phyloP scores from a whole-genome alignment of 2,329 filamentous ascomycete genomes.

The Colletotrichum australisinense region DNA sequence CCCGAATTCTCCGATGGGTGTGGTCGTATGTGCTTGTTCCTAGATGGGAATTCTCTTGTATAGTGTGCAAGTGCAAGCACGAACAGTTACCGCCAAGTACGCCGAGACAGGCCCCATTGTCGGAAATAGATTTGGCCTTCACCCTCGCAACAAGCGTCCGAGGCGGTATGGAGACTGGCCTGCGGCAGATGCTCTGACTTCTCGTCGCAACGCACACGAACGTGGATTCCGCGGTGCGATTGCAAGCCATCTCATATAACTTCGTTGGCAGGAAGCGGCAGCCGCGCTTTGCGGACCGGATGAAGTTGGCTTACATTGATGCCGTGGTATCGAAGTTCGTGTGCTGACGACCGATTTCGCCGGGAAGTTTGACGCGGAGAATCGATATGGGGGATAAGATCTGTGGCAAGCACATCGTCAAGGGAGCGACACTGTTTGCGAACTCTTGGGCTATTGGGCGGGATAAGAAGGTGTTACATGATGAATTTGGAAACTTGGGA shows the following conservation, averaged over 20 bases:
- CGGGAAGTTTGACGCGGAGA: slow-evolving; percentile 52
- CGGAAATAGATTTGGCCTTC: slow-evolving; percentile 47
- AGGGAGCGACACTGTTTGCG: slow-evolving; percentile 54
- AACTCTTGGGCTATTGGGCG: slow-evolving; percentile 54
- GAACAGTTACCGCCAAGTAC: slow-evolving; percentile 43
- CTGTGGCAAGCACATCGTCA: slow-evolving; percentile 54
- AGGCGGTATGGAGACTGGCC: slow-evolving; percentile 46
- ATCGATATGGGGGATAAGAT: slow-evolving; percentile 49
- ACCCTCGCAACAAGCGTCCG: slow-evolving; percentile 45
- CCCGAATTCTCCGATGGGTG: no score
- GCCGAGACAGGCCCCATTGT: slow-evolving; percentile 36
- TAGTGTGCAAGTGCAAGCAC: slow-evolving; percentile 35
- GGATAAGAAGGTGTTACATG: slow-evolving; percentile 54
- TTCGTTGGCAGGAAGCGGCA: slow-evolving; percentile 52
- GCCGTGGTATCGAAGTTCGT: slow-evolving; percentile 55
- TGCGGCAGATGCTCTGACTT: slow-evolving; percentile 45
- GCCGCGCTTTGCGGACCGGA: slow-evolving; percentile 51
- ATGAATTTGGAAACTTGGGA: slow-evolving; percentile 36
- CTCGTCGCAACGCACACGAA: slow-evolving; percentile 46
- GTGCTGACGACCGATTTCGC: slow-evolving; percentile 55
- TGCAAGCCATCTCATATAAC: slow-evolving; percentile 53
- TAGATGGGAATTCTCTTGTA: no score
- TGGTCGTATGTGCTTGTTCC: no score
- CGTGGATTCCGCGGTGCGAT: slow-evolving; percentile 38
- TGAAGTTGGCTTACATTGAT: slow-evolving; percentile 54